Percentiles rank a stretch among this genome's conserved stretches.
Conservation (phyloP, 345 rosid species). For the Pelargonium nanum region DNA sequence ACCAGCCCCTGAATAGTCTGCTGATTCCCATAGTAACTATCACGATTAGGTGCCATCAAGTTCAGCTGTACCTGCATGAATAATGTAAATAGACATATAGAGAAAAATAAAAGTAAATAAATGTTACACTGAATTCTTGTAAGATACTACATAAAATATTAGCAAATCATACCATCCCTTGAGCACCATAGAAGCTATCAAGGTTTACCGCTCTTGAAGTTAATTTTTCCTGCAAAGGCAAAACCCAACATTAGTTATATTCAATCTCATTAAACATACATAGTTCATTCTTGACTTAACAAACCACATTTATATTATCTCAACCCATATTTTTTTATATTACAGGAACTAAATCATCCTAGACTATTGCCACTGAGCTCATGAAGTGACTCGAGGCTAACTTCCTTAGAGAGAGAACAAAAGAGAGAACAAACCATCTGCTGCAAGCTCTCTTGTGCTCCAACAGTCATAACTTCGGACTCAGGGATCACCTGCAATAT, state of each 20-base stretch:
- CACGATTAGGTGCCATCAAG: constrained; percentile 54
- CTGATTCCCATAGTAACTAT: constrained; percentile 42
- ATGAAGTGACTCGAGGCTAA: background rate
- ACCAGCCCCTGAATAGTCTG: constrained; percentile 53
- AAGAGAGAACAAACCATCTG: constrained; percentile 42
- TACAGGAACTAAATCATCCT: background rate
- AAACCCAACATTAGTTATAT: background rate
- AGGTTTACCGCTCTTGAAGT: constrained; percentile 33
- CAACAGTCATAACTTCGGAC: constrained; percentile 29
- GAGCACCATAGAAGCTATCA: constrained; percentile 35
- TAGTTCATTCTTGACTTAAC: background rate
- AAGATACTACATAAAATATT: constrained; percentile 2
- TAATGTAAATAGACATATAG: background rate
- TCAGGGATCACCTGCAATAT: constrained; percentile 34
- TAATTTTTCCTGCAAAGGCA: constrained; percentile 30
- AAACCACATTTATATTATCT: background rate
- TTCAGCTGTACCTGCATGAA: constrained; percentile 42
- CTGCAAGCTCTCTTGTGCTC: constrained; percentile 42
- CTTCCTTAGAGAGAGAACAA: constrained; percentile 10
- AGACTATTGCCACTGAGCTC: background rate
- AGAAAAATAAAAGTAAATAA: background rate
- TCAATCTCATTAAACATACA: background rate
- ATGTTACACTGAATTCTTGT: background rate
- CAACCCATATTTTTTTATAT: background rate
- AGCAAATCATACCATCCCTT: constrained; percentile 34